Conservation (phyloP, 2,329 filamentous ascomycete genomes). For the Fusarium phyllophilum region DNA sequence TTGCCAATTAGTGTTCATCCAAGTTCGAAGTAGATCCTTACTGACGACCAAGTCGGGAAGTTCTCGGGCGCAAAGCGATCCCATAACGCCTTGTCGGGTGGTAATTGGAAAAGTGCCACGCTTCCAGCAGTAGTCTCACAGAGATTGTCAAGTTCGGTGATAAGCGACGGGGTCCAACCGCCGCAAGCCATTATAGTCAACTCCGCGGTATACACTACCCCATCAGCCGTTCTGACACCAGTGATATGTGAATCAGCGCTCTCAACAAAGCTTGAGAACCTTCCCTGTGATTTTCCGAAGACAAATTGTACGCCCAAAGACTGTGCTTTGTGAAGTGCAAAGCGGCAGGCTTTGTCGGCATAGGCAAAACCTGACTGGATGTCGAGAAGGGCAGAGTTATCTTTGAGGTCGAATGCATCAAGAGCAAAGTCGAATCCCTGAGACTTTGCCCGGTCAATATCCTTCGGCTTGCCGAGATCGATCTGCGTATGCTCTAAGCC, state of each 20-base stretch:
- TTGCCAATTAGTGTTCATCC: neutral
- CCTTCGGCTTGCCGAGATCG: neutral
- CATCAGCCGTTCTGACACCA: neutral
- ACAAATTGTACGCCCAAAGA: neutral
- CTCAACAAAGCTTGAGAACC: neutral
- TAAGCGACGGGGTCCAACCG: neutral
- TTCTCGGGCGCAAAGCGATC: neutral
- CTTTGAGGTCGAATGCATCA: neutral
- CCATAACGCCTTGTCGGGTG: neutral
- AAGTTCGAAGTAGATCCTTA: neutral
- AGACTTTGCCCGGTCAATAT: neutral
- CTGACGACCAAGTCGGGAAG: neutral
- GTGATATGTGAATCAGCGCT: neutral
- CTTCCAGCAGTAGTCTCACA: neutral
- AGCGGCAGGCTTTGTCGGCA: neutral
- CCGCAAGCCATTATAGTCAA: neutral
- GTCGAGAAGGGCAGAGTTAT: neutral
- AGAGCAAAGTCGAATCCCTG: neutral
- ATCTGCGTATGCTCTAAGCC: neutral
- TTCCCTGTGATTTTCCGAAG: neutral
- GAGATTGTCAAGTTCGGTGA: neutral
- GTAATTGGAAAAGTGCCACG: neutral
- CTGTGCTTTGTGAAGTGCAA: neutral
- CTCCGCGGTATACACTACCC: neutral
- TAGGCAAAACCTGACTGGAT: neutral